Base-by-base conservation (phyloP, 805 yeast species). In the Myxozyma vanderwaltii region DNA sequence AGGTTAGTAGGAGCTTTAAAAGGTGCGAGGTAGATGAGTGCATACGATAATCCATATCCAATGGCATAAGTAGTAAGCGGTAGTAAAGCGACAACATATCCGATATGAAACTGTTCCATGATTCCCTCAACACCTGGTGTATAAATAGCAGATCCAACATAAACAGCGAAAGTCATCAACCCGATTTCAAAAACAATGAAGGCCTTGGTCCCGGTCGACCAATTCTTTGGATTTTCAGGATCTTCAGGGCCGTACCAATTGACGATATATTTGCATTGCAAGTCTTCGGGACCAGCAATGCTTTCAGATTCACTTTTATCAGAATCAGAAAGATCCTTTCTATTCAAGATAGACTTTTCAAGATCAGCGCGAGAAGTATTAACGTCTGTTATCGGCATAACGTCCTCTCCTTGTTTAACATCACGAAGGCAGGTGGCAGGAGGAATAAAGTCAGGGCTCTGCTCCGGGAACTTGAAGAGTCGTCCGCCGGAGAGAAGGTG, bases 131-230 rank as follows among this genome's bases (percentile, higher is more conserved):
- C 72, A 21, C 83, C 81, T 0, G 87, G 86, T 0, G 86, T 77
- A 61, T 79, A 77, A 29, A 82, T 75, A 2, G 86, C 81, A 0
- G 86, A 77, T 15, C 83, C 84, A 76, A 82, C 79, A 58, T 84
- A 83, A 0, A 82, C 80, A 3, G 83, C 72, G 10, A 78, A 71
- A 2, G 86, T 79, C 49, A 82, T 69, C n/a, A 81, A 60, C 62
- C 80, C 73, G 12, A 82, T 73, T 62, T 77, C 74, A 1, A 69
- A 6, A 3, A 78, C 68, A 40, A 80, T 73, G 29, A 79, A 49
- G 1, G 69, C 36, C 66, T 80, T 82, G 51, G 76, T 74, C 35
- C 59, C 48, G 0, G 68, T 27, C 0, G 84, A 74, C 89, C 89
- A 85, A 67, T 82, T 82, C 21, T 72, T 67, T 0, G 89, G 89